These are phyloP conservation scores for Lactarius deliciosus DNA, from an alignment of 768 basidiomycete genomes.

Conservation along the genomic window DNA sequence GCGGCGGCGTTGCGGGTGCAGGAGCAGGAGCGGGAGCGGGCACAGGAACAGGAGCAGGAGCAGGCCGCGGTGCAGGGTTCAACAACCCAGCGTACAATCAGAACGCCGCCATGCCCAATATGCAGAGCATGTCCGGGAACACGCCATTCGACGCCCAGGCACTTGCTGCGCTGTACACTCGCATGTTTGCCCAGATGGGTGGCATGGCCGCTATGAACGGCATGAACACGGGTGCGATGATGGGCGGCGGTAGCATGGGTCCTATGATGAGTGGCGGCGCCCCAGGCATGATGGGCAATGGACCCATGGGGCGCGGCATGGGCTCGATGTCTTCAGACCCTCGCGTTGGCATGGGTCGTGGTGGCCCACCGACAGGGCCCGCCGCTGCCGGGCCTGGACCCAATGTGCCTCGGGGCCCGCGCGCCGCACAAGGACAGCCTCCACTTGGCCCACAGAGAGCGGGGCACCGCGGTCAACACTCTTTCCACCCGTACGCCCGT, in stretches of 20 bases:
- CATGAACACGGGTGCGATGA: slow-evolving; percentile 30
- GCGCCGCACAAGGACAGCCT: slow-evolving; percentile 31
- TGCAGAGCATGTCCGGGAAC: slow-evolving; percentile 25
- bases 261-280: slow-evolving; percentile 37
- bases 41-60: not conserved
- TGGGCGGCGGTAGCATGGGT: slow-evolving; percentile 37
- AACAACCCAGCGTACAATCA: slow-evolving; percentile 47
- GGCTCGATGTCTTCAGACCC: slow-evolving; percentile 29
- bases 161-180: slow-evolving; percentile 87
- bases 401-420: slow-evolving; percentile 33
- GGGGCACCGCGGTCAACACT: slow-evolving; percentile 36
- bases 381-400: slow-evolving; percentile 26
- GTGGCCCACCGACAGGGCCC: slow-evolving; percentile 22
- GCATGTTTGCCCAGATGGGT: slow-evolving; percentile 75
- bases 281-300: slow-evolving; percentile 33
- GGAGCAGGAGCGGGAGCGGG: slow-evolving; percentile 6
- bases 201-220: slow-evolving; percentile 53
- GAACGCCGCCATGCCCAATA: slow-evolving; percentile 32
- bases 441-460: slow-evolving; percentile 34
- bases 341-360: slow-evolving; percentile 29
- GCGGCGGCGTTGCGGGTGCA: not conserved
- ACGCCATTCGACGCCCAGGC: slow-evolving; percentile 88
- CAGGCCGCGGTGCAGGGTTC: slow-evolving; percentile 26
- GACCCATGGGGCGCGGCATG: slow-evolving; percentile 31
- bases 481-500: slow-evolving; percentile 39